Percentiles rank a stretch among this genome's conserved stretches.
Conservation (phyloP, 2,329 filamentous ascomycete species). For the Albophoma yamanashiensis region DNA sequence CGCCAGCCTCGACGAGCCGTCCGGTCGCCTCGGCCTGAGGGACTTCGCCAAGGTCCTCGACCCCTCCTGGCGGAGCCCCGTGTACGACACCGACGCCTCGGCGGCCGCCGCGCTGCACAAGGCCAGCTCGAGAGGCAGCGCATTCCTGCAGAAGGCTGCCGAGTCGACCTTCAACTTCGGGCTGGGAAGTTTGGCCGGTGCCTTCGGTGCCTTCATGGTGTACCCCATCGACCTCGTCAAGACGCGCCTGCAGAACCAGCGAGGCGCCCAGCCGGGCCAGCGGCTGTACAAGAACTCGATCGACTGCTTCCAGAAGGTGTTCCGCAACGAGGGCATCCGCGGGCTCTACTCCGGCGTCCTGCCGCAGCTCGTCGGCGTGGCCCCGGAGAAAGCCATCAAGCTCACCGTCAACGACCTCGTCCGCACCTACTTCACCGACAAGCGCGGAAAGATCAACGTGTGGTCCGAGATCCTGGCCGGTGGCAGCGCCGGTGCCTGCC, state of each 20-base stretch:
- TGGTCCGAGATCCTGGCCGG: conserved; percentile 73
- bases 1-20: conserved; percentile 81
- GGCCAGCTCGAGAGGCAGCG: conserved; percentile 12
- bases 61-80: conserved; percentile 70
- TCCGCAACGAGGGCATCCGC: conserved; percentile 80
- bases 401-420: conserved; percentile 95
- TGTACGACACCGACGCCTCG: conserved; percentile 38
- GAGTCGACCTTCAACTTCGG: conserved; percentile 82
- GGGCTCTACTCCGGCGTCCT: conserved; percentile 92
- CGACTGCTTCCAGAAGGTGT: conserved; percentile 88
- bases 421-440: conserved; percentile 62
- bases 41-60: conserved; percentile 96
- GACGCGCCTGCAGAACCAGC: conserved; percentile 97
- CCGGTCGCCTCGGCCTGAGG: conserved; percentile 66
- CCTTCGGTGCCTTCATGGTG: conserved; percentile 98
- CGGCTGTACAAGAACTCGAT: conserved; percentile 93
- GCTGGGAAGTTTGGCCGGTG: conserved; percentile 81
- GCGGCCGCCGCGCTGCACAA: conserved; percentile 23
- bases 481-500: conserved; percentile 82
- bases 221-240: conserved; percentile 99
- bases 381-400: conserved; percentile 99
- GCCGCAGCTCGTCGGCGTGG: conserved; percentile 91
- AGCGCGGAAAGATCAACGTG: conserved; percentile 63
- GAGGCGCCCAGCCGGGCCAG: conserved; percentile 70
- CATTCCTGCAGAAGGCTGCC: conserved; percentile 46